Evolutionary conservation across 352 stramenopile species (phyloP).

Genomic region (Globisporangium cystogenes): DNA sequence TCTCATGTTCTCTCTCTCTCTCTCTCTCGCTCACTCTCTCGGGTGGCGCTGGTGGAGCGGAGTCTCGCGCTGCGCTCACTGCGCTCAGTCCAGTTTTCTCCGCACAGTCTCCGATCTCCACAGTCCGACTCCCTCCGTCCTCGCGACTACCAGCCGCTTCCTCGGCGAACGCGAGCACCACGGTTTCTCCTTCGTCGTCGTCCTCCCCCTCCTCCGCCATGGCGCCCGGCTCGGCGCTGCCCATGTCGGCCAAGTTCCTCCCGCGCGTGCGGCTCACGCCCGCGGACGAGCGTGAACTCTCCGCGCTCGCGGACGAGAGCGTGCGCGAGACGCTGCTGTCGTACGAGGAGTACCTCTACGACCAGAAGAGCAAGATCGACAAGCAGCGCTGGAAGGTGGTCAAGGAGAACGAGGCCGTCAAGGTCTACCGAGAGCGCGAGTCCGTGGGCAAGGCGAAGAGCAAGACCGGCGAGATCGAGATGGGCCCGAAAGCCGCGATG

Average conservation of each 20-base stretch:
- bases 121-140: too few relatives aligned
- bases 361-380: conserved; percentile 19
- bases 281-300: conserved; percentile 26
- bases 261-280: neutral
- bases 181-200: too few relatives aligned
- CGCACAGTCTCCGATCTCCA: too few relatives aligned
- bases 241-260: conserved; percentile 1
- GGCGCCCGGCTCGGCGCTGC: neutral
- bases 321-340: conserved; percentile 26
- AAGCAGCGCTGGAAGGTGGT: conserved; percentile 27
- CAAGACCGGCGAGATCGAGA: conserved; percentile 19
- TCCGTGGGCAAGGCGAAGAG: neutral
- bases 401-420: conserved; percentile 20
- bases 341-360: conserved; percentile 38
- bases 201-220: conserved; percentile 8
- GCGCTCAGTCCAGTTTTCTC: too few relatives aligned
- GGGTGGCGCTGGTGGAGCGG: too few relatives aligned
- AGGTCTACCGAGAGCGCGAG: conserved; percentile 32
- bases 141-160: too few relatives aligned
- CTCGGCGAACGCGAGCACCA: too few relatives aligned
- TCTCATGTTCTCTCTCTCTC: too few relatives aligned
- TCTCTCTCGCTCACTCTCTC: too few relatives aligned
- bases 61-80: too few relatives aligned
- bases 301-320: conserved; percentile 25
- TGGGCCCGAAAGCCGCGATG: conserved; percentile 35